These are phyloP conservation scores for Amanita fuliginea DNA, from an alignment of 768 basidiomycete species.

Conservation along the genomic window DNA sequence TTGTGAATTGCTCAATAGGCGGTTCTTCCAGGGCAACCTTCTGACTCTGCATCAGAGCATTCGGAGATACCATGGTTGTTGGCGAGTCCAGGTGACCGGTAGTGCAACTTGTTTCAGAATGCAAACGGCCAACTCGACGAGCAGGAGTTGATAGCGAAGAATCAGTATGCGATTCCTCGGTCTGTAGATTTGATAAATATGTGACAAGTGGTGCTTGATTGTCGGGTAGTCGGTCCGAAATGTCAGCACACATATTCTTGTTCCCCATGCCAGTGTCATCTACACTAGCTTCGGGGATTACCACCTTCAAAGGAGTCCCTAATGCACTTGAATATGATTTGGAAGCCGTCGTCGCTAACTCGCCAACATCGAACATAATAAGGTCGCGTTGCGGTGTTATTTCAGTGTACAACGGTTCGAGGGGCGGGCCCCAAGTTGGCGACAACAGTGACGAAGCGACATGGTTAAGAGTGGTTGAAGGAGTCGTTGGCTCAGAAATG, in stretches of 20 bases:
- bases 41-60: neutral
- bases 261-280: neutral
- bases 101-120: neutral
- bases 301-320: neutral
- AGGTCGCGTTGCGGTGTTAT: constrained; percentile 1
- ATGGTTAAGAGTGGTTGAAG: neutral
- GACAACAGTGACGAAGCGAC: neutral
- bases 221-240: neutral
- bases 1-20: neutral
- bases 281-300: neutral
- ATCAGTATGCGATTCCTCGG: neutral
- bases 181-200: neutral
- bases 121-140: neutral
- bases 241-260: neutral
- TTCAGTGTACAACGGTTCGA: neutral
- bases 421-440: neutral
- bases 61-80: neutral
- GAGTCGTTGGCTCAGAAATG: constrained; percentile 7
- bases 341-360: neutral
- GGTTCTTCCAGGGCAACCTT: neutral
- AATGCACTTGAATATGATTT: neutral
- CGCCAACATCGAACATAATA: constrained; percentile 2
- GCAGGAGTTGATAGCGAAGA: neutral
- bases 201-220: neutral
- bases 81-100: neutral